These are phyloP conservation scores for Colletotrichum sp. DNA, from an alignment of 2,329 filamentous ascomycete species.

Conservation along the genomic window DNA sequence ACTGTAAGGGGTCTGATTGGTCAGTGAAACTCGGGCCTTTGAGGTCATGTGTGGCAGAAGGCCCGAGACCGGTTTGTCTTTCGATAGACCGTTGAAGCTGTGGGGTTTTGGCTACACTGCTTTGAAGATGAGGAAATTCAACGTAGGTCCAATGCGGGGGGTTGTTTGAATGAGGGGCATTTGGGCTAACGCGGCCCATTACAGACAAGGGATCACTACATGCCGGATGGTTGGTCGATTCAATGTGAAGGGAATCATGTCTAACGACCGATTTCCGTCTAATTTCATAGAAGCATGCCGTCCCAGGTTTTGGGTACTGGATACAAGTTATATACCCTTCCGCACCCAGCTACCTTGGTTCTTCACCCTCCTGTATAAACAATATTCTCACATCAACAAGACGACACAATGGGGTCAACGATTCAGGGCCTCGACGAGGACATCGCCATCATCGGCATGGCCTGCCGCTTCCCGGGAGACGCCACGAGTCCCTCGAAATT, in stretches of 20 bases:
- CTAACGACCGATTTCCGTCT: not conserved
- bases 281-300: not conserved
- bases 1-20: not conserved
- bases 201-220: not conserved
- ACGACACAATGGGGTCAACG: not conserved
- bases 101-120: not conserved
- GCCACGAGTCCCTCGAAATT: slow-evolving; percentile 35
- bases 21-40: not conserved
- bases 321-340: not conserved
- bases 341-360: not conserved
- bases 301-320: not conserved
- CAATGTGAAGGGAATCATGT: not conserved
- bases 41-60: not conserved
- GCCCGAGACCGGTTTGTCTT: not conserved
- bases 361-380: not conserved
- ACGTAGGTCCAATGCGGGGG: not conserved
- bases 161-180: not conserved
- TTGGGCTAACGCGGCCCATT: not conserved
- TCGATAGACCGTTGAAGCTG: not conserved
- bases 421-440: not conserved
- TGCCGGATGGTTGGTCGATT: not conserved
- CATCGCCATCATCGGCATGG: slow-evolving; percentile 47
- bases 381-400: not conserved
- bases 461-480: slow-evolving; percentile 45
- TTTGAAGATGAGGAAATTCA: not conserved